A percentile compares a stretch with the other conserved stretches of the same genome.
Conservation (phyloP, 257 asterid species). For the Thymus quinquecostatus region DNA sequence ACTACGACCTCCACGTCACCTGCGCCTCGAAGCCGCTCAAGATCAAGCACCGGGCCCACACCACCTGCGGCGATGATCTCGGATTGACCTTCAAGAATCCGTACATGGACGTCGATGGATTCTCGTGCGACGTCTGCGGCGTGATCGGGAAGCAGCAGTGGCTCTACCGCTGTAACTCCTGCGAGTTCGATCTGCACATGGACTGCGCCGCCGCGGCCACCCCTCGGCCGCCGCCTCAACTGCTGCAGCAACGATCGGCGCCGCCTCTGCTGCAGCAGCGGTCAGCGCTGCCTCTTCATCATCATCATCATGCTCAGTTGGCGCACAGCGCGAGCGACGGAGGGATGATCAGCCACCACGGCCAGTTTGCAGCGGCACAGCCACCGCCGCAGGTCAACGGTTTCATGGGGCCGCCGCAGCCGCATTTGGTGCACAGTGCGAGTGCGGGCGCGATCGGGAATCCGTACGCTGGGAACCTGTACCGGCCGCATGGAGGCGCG, state of each 20-base stretch:
- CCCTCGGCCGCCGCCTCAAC: conserved; percentile 17
- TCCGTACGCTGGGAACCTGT: neutral
- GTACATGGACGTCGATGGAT: conserved; percentile 44
- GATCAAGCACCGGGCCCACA: conserved; percentile 44
- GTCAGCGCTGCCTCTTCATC: conserved; percentile 23
- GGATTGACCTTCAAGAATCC: conserved; percentile 54
- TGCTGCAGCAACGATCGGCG: conserved; percentile 35
- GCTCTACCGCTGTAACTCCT: conserved; percentile 60
- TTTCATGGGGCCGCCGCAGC: neutral
- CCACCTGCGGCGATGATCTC: conserved; percentile 52
- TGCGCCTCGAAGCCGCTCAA: conserved; percentile 59
- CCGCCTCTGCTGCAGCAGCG: conserved; percentile 36
- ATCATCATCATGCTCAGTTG: conserved; percentile 22
- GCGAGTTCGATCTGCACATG: conserved; percentile 65
- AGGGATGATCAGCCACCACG: too few relatives aligned
- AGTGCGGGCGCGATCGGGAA: neutral
- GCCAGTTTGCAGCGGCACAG: too few relatives aligned
- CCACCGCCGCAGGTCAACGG: too few relatives aligned
- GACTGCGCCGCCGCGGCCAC: conserved; percentile 32
- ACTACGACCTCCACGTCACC: conserved; percentile 58
- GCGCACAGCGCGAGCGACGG: conserved; percentile 27
- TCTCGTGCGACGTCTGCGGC: conserved; percentile 60
- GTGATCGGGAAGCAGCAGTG: conserved; percentile 56
- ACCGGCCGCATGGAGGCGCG: neutral
- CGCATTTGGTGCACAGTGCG: conserved; percentile 34